Base-by-base conservation (phyloP, 768 basidiomycete species). In the Collybiopsis luxurians region DNA sequence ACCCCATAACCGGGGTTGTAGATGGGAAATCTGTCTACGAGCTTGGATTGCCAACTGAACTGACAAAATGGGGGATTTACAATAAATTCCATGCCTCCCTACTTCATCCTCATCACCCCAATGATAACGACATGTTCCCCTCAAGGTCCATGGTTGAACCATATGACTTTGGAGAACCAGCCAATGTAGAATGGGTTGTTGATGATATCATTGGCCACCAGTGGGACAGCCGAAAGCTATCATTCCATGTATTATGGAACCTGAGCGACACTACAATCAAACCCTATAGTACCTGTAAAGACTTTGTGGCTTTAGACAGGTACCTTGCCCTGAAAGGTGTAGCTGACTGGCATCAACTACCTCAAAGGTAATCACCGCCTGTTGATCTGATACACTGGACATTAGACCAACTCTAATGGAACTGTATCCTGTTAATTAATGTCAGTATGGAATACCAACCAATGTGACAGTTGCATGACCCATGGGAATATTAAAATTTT, bases 21-120 rank as follows among this genome's bases (percentile, higher is more conserved):
- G 45, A 53, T 0, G 56, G 46, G 6, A 61, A 30, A 0, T 65
- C 61, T 0, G 59, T 52, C 2, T 71, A 67, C 55, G 56, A 23
- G 12, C 39, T 73, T 4, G 62, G 69, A 10, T 43, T 73, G 1
- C 62, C 70, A 28, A 26, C 19, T 19, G 28, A 52, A 5, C 39
- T 57, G 15, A 23, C 2, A 3, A 40, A 57, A 40, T 30, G 56
- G 1, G 38, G 57, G 4, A 62, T 62, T 24, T 56, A 61, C 26
- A 40, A 56, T 2, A 26, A 17, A 31, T 62, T 63, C 46, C 62
- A 63, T 31, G 52, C 43, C 2, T 19, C n/a, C 26, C 36, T 58
- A 34, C 36, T 63, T 23, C 40, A 46, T 19, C 43, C 43, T 12
- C 36, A 60, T 47, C 7, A 48, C 3, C 26, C 49, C 0, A 63